These are phyloP conservation scores for Kwoniella mangroviensis DNA, from an alignment of 768 basidiomycete species.

Conservation along the genomic window DNA sequence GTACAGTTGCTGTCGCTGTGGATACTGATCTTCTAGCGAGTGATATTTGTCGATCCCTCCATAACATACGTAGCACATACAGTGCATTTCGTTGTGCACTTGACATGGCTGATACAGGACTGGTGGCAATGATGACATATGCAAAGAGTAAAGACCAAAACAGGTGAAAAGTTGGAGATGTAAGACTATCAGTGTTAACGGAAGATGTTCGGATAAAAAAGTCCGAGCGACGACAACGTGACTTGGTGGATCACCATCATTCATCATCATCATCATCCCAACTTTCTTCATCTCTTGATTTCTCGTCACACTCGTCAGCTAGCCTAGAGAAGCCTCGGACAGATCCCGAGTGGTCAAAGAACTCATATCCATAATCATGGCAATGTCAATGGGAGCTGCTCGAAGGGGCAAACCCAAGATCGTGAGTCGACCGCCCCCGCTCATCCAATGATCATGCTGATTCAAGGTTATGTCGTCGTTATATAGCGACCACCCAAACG, in stretches of 20 bases:
- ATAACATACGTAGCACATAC: slow-evolving; percentile 26
- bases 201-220: slow-evolving; percentile 5
- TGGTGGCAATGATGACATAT: neutral
- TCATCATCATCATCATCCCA: neutral
- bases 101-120: neutral
- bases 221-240: neutral
- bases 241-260: neutral
- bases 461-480: neutral
- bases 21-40: neutral
- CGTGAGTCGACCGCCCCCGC: slow-evolving; percentile 16
- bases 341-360: too few relatives aligned
- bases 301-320: neutral
- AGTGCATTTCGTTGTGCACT: slow-evolving; percentile 21
- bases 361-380: slow-evolving; percentile 27
- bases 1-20: slow-evolving; percentile 7
- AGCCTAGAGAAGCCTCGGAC: too few relatives aligned
- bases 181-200: neutral
- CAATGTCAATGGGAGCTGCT: slow-evolving; percentile 44
- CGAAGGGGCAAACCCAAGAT: slow-evolving; percentile 50
- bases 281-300: neutral
- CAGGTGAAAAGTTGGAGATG: neutral
- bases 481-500: slow-evolving; percentile 47
- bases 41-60: neutral
- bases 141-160: neutral
- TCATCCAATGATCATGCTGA: neutral